A percentile compares a stretch with the other conserved stretches of the same genome.
phyloP scores from a whole-genome alignment of 2,329 filamentous ascomycete species.

The Paraphaeosphaeria minitans region DNA sequence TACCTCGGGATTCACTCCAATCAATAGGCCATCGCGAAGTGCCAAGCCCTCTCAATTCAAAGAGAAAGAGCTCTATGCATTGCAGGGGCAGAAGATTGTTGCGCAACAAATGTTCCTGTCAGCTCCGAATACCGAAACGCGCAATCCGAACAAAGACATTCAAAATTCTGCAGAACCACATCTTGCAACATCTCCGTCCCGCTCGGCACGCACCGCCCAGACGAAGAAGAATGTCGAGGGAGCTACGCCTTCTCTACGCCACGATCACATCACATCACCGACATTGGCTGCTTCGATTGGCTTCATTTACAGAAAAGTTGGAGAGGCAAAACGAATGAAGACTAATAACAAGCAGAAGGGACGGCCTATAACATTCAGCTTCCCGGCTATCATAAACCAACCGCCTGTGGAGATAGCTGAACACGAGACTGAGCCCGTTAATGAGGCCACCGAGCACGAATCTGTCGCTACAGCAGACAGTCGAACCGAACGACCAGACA shows the following conservation, averaged over 20 bases:
- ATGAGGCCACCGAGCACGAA: background rate
- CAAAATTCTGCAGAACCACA: conserved; percentile 24
- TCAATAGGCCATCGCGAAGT: background rate
- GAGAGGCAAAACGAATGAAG: conserved; percentile 15
- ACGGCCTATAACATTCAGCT: conserved; percentile 31
- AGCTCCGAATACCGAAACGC: background rate
- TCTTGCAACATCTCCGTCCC: background rate
- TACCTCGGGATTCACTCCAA: background rate
- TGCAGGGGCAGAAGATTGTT: background rate
- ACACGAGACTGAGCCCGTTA: background rate
- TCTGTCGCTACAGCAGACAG: background rate
- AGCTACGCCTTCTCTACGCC: conserved; percentile 1
- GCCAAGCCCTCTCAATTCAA: background rate
- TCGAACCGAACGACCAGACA: conserved; percentile 10
- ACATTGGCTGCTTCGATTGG: conserved; percentile 30
- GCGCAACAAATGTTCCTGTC: conserved; percentile 10
- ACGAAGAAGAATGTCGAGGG: conserved; percentile 2
- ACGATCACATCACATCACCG: conserved; percentile 30
- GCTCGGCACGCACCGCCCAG: background rate
- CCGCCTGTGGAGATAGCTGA: background rate
- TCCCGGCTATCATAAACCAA: conserved; percentile 20
- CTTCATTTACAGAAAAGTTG: conserved; percentile 33
- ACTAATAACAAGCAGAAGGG: conserved; percentile 21
- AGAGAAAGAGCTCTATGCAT: background rate
- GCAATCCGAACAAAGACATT: conserved; percentile 14